A percentile compares a stretch with the other conserved stretches of the same genome.
These are phyloP conservation scores for Pythium brachiatum DNA, from an alignment of 352 stramenopile genomes.

Conservation along the genomic window DNA sequence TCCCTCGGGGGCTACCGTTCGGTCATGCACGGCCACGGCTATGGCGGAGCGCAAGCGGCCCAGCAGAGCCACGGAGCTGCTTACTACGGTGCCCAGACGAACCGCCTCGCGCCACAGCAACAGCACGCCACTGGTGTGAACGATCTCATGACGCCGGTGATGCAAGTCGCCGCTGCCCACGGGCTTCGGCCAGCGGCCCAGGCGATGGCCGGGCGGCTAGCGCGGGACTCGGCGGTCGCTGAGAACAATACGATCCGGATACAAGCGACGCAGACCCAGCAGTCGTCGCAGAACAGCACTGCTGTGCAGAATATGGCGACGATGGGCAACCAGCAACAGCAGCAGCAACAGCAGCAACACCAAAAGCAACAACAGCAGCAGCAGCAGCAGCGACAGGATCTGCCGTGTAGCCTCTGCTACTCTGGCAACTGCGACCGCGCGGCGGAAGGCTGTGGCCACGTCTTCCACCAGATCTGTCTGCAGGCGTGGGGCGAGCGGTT, in stretches of 20 bases:
- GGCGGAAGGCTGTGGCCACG: conserved; percentile 58
- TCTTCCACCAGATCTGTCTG: conserved; percentile 62
- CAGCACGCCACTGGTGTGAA: neutral
- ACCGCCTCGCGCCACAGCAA: conserved; percentile 2
- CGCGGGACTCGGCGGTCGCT: neutral
- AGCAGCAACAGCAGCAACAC: conserved; percentile 6
- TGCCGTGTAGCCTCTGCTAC: conserved; percentile 27
- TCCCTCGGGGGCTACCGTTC: conserved; percentile 15
- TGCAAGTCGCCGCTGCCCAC: conserved; percentile 6
- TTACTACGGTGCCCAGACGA: conserved; percentile 15
- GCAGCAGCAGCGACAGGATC: conserved; percentile 24
- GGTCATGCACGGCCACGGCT: conserved; percentile 24
- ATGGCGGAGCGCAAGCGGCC: neutral
- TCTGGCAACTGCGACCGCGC: conserved; percentile 37
- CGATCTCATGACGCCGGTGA: conserved; percentile 22
- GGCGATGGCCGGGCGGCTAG: conserved; percentile 7
- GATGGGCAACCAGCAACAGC: conserved; percentile 12
- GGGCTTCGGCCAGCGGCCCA: conserved; percentile 7
- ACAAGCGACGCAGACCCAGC: neutral
- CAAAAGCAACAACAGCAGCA: conserved; percentile 16
- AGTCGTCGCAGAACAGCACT: neutral
- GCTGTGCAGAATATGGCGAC: neutral
- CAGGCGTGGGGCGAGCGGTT: conserved; percentile 65
- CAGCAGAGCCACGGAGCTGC: neutral
- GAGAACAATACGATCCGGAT: conserved; percentile 9